Percentiles rank a stretch among this genome's conserved stretches.
Conservation (phyloP, 1,284 basidiomycete genomes). For the Ceratobasidium theobromae region DNA sequence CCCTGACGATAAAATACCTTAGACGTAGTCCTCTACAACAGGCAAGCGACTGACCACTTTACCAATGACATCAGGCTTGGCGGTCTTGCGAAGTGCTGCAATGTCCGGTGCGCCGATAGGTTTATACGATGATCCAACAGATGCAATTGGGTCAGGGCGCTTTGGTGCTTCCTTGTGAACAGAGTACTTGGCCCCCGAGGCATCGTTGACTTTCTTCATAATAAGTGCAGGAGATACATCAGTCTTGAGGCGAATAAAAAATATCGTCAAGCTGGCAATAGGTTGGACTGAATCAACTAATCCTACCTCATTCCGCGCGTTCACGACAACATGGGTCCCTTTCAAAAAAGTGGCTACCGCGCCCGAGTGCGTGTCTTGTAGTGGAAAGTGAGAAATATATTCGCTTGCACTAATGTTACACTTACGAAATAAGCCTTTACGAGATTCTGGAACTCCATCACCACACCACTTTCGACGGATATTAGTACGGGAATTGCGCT, state of each 20-base stretch:
- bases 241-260: slow-evolving; percentile 50
- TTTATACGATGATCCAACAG: slow-evolving; percentile 70
- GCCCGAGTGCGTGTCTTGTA: slow-evolving; percentile 70
- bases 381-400: slow-evolving; percentile 6
- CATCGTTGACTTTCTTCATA: slow-evolving; percentile 85
- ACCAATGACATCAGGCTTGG: slow-evolving; percentile 37
- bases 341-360: slow-evolving; percentile 82
- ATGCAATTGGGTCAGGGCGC: slow-evolving; percentile 67
- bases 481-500: background rate
- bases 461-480: slow-evolving; percentile 67
- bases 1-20: slow-evolving; percentile 37
- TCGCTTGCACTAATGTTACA: slow-evolving; percentile 16
- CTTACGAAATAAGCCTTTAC: slow-evolving; percentile 87
- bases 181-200: slow-evolving; percentile 91
- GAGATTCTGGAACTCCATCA: slow-evolving; percentile 89
- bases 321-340: slow-evolving; percentile 87
- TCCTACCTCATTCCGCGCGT: slow-evolving; percentile 85
- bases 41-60: slow-evolving; percentile 37
- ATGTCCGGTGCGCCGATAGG: slow-evolving; percentile 74
- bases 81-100: slow-evolving; percentile 50
- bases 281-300: slow-evolving; percentile 15
- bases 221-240: slow-evolving; percentile 81
- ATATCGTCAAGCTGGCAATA: no score
- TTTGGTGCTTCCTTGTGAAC: slow-evolving; percentile 66
- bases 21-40: background rate